Base-by-base conservation (phyloP, 257 asterid species). In the Fraxinus excelsior region DNA sequence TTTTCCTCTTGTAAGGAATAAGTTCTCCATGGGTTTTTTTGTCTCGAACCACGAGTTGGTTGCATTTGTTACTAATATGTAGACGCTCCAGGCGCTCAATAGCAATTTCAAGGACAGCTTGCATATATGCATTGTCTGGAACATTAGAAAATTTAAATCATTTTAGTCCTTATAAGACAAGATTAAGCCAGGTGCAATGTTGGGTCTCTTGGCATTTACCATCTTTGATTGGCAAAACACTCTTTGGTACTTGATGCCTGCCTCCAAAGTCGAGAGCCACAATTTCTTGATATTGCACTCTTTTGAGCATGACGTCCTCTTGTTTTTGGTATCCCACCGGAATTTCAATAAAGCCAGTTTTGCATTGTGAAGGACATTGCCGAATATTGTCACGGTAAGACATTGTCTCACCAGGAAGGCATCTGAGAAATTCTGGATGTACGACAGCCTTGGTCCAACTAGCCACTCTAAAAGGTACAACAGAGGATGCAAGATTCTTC, bases 1-100 rank as follows among this genome's bases (percentile, higher is more conserved):
- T 1, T 64, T 75, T 84, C 25, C 51, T 71, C 26, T 70, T 68
- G 42, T 67, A 44, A 34, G 71, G 80, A 58, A 76, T 37, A 71
- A 90, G 19, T 58, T 74, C 72, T 66, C 76, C 75, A n/a, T 5
- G 23, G 21, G 18, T 37, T 67, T 64, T 74, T 73, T 25, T 40
- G 5, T 75, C 68, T n/a, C 44, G 38, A 83, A 71, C 74, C 79
- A 80, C 80, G 69, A 81, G 83, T 72, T 83, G 86, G 62, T 46
- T 70, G 60, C 14, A 53, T 16, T 29, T 13, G 1, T 84, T 82
- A 19, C 31, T 73, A 1, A 80, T 78, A 29, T 62, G 18, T 11
- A 86, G 25, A 46, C 42, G 29, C 77, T 80, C 76, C 58, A 83
- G 75, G 70, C 11, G 77, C 68, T 56, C 40, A 16, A 64, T 49